Evolutionary conservation across 805 yeast species (phyloP).

Genomic region (Candida maltosa): DNA sequence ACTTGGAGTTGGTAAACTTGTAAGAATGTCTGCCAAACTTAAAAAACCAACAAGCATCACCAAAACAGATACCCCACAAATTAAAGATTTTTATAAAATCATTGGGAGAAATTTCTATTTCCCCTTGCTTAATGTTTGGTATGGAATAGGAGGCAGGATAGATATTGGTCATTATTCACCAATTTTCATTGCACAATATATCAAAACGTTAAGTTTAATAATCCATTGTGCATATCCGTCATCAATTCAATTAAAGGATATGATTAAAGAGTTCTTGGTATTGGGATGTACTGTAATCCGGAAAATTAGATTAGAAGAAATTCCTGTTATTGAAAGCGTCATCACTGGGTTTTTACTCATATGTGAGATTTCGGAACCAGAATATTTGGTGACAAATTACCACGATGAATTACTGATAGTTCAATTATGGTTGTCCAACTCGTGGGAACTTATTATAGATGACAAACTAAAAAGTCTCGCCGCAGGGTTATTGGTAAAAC

Average conservation of each 20-base stretch:
- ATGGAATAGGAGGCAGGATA: constrained; percentile 38
- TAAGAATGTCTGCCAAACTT: constrained; percentile 40
- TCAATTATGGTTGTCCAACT: constrained; percentile 23
- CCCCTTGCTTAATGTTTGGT: constrained; percentile 54
- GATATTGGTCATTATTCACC: constrained; percentile 53
- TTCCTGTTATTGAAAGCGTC: constrained; percentile 35
- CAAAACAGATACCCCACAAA: constrained; percentile 14
- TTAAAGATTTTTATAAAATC: constrained; percentile 38
- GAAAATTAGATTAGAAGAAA: constrained; percentile 19
- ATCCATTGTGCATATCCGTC: constrained; percentile 59
- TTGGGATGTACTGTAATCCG: constrained; percentile 25
- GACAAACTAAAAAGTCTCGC: constrained; percentile 32
- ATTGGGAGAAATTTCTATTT: constrained; percentile 47
- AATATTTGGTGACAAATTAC: constrained; percentile 18
- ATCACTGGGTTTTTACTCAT: constrained; percentile 35
- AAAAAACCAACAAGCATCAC: constrained; percentile 9
- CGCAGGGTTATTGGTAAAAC: constrained; percentile 36
- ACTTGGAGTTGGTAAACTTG: constrained; percentile 35
- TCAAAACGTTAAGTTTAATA: constrained; percentile 56
- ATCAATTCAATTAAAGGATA: constrained; percentile 46
- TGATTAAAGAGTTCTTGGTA: constrained; percentile 52
- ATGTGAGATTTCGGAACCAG: constrained; percentile 31
- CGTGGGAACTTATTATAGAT: constrained; percentile 37
- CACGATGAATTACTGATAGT: constrained; percentile 16
- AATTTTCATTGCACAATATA: constrained; percentile 53